Percentiles rank a stretch among this genome's conserved stretches.
These are phyloP conservation scores for Pyrenula aspistea DNA, from an alignment of 495 filamentous ascomycete species.

Conservation along the genomic window DNA sequence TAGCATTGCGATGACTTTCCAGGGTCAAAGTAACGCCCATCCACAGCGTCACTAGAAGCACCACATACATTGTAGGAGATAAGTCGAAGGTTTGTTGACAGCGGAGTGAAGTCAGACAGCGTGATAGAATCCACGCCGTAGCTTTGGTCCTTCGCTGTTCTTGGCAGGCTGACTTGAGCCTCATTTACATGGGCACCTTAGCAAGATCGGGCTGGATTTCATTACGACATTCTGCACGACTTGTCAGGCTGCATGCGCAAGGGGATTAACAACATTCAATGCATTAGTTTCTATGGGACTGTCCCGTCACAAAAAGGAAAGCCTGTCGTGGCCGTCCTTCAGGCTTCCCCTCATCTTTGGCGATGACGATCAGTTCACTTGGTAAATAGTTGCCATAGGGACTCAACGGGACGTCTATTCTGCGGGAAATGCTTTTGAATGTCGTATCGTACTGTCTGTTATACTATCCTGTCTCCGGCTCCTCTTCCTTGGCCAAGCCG, in stretches of 20 bases:
- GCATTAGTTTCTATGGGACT: no score
- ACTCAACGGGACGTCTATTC: no score
- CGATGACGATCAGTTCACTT: neutral
- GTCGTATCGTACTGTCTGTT: no score
- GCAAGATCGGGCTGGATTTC: no score
- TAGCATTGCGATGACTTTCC: neutral
- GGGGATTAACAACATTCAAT: no score
- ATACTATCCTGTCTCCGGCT: constrained; percentile 51
- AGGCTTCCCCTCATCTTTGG: neutral
- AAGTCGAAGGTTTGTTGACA: neutral
- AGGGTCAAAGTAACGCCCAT: neutral
- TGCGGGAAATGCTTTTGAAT: no score
- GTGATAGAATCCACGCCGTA: neutral
- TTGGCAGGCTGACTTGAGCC: neutral
- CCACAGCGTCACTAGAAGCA: neutral
- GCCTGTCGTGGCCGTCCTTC: neutral
- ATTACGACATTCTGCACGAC: no score
- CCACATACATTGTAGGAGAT: neutral
- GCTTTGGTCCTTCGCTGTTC: neutral
- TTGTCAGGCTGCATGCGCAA: no score
- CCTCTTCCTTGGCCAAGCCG: constrained; percentile 81
- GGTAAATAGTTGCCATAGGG: no score
- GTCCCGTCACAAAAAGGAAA: no score
- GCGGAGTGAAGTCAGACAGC: neutral
- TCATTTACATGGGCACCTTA: no score